A percentile compares a stretch with the other conserved stretches of the same genome.
Evolutionary conservation across 768 basidiomycete genomes (phyloP).

Genomic region (Trametes cubensis): DNA sequence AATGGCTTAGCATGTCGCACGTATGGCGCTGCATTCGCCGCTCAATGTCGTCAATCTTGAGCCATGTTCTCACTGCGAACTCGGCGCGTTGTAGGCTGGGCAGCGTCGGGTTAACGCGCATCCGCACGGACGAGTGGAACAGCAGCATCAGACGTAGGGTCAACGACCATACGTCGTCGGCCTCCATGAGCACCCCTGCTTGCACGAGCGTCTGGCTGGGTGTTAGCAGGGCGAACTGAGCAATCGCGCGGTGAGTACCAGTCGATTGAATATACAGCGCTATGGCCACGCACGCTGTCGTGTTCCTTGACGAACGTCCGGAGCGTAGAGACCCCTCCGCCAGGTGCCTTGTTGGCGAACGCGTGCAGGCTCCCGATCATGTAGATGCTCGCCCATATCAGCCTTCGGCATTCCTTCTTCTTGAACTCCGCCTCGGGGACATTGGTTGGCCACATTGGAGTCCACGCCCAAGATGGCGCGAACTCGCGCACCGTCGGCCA

Average conservation of each 20-base stretch:
- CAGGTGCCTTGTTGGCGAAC: constrained; percentile 39
- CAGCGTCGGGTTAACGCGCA: constrained; percentile 5
- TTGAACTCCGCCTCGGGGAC: constrained; percentile 16
- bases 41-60: constrained; percentile 22
- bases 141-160: constrained; percentile 20
- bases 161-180: constrained; percentile 22
- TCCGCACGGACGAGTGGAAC: constrained; percentile 15
- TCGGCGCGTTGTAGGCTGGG: constrained; percentile 17
- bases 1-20: constrained; percentile 13
- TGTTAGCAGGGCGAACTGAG: constrained; percentile 14
- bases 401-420: constrained; percentile 18
- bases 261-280: not conserved
- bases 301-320: constrained; percentile 18
- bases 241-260: not conserved
- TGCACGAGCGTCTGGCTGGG: constrained; percentile 15
- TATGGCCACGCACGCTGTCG: constrained; percentile 9
- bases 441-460: constrained; percentile 19
- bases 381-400: constrained; percentile 14
- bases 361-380: constrained; percentile 50
- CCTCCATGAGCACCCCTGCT: constrained; percentile 24
- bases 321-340: not conserved
- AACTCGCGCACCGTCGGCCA: constrained; percentile 17
- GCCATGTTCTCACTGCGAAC: constrained; percentile 19
- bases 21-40: constrained; percentile 15
- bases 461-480: constrained; percentile 16